Percentiles rank a stretch among this genome's conserved stretches.
phyloP scores from a whole-genome alignment of 371 early-diverging fungal species.

The Mortierella sp. region DNA sequence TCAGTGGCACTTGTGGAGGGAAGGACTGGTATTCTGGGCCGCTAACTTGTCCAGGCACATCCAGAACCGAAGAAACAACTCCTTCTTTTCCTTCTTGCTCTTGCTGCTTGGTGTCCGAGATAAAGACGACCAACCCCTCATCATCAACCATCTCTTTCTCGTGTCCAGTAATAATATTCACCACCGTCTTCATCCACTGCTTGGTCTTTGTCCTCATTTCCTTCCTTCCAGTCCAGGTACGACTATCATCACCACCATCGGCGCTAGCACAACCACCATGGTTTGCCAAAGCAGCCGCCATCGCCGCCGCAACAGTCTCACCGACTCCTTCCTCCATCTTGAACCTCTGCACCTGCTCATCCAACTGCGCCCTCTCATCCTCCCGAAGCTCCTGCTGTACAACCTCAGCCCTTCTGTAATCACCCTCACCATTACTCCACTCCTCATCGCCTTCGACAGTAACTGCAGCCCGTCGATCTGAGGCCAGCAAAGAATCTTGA shows the following conservation, averaged over 20 bases:
- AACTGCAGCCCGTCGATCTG: no score
- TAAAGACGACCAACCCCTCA: not conserved
- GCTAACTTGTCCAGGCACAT: not conserved
- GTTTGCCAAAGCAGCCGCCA: not conserved
- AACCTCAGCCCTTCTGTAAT: not conserved
- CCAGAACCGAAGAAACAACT: not conserved
- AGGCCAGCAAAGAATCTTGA: not conserved
- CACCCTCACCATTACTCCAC: not conserved
- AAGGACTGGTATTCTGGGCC: not conserved
- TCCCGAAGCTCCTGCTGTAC: not conserved
- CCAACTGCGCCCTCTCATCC: not conserved
- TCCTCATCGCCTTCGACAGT: not conserved
- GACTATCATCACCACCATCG: not conserved
- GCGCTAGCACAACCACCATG: not conserved
- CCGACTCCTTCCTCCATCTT: not conserved
- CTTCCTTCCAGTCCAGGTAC: not conserved
- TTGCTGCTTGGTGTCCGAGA: not conserved
- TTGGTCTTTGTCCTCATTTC: not conserved
- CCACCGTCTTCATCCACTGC: conserved; percentile 2
- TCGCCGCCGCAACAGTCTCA: not conserved
- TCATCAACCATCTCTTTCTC: not conserved
- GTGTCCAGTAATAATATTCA: not conserved
- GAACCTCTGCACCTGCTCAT: not conserved
- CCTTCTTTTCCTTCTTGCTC: not conserved
- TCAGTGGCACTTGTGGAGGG: no score